Evolutionary conservation across 2,329 filamentous ascomycete genomes (phyloP), one percentile per base, ranked within the genome.

Genomic region (Aaosphaeria pasadenensis): DNA sequence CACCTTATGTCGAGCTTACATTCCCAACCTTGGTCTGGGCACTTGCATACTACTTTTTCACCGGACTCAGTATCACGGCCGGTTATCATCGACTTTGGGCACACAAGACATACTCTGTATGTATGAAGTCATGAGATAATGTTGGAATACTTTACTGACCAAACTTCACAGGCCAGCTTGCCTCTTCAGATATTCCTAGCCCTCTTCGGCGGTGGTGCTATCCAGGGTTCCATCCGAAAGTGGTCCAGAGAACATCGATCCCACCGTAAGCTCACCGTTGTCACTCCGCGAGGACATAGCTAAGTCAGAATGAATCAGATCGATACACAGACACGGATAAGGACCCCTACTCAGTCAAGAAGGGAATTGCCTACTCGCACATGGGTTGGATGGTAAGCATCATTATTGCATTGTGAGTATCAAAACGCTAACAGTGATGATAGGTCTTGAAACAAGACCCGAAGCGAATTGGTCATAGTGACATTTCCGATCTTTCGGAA

Each of bases 31-130:
- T 82, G 53, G 64, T 88, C 60, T 91, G 85, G 75, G 76, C 89
- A 17, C 73, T 91, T 46, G 53, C 81, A 50, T 92, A 91, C 74
- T 92, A 92, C 73, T 90, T 88, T 75, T 84, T 85, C 76, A 88
- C 87, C 43, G 77, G 88, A 63, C 77, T 91, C 43, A 88, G 88
- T 50, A 60, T 59, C 48, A 57, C 57, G 33, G 56, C 57, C 9
- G 56, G 55, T 13, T 87, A 48, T 33, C 86, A 94, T 63, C 83
- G 89, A 70, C 80, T 94, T 29, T 95, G 89, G 89, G 63, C 64
- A 13, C 75, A 78, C 54, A 67, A 66, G 28, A 74, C 71, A 31
- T 78, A 74, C 56, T 72, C 71, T 24, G 75, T 24, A 24, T 3
- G 17, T 24, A 24, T 24, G 2, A 3, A 24, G 3, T 24, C 17